A percentile compares a stretch with the other conserved stretches of the same genome.
These are phyloP conservation scores for Calonectria honghensis DNA, from an alignment of 2,329 filamentous ascomycete species.

Conservation along the genomic window DNA sequence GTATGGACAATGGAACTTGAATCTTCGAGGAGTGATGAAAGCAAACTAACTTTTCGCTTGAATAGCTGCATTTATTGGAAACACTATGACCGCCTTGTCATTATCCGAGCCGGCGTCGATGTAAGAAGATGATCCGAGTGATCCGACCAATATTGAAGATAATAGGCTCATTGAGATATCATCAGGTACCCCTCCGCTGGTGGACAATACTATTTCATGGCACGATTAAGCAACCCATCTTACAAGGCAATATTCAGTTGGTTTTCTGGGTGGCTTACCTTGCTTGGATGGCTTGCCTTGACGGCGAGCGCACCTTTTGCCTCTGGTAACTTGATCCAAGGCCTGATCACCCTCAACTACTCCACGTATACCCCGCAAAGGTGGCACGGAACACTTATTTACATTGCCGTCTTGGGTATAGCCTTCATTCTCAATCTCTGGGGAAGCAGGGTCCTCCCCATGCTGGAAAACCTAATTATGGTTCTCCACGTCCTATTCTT, in stretches of 20 bases:
- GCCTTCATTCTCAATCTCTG: conserved; percentile 6
- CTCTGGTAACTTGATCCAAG: conserved; percentile 32
- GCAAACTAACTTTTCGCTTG: neutral
- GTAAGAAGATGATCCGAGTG: neutral
- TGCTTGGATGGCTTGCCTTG: conserved; percentile 35
- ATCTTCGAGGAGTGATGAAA: too few species aligned
- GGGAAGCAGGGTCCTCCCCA: conserved; percentile 30
- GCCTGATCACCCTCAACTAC: conserved; percentile 35
- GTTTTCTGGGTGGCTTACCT: conserved; percentile 29
- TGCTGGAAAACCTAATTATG: conserved; percentile 35
- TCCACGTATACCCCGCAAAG: conserved; percentile 25
- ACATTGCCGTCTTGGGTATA: neutral
- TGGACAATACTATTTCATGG: conserved; percentile 39
- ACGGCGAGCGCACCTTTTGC: conserved; percentile 34
- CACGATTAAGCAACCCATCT: conserved; percentile 14
- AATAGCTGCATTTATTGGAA: conserved; percentile 15
- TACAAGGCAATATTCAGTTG: neutral
- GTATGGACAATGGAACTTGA: neutral
- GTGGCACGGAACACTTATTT: conserved; percentile 29
- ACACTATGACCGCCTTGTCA: neutral
- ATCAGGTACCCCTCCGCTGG: conserved; percentile 64
- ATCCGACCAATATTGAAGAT: too few species aligned
- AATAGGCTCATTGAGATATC: neutral
- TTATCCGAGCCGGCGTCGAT: conserved; percentile 16
- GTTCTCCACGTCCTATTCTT: conserved; percentile 34